Conservation (phyloP, 768 basidiomycete species). For the Chlorophyllum brunneum region DNA sequence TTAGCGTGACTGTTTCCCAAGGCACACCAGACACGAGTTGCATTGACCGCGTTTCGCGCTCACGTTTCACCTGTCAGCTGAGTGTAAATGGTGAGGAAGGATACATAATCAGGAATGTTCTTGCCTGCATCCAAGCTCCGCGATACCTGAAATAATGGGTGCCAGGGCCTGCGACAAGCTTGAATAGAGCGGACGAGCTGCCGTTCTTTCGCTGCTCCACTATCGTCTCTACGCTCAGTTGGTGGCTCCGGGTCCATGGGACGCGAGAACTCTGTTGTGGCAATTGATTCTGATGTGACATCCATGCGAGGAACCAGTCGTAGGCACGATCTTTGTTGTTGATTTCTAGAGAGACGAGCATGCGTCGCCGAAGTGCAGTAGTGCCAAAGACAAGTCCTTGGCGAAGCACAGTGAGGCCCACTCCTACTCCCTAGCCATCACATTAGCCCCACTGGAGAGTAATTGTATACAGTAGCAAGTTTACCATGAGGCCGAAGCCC, state of each 20-base stretch:
- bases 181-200: constrained; percentile 84
- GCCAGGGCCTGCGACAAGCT: constrained; percentile 93
- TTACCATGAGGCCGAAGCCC: constrained; percentile 95
- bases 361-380: constrained; percentile 75
- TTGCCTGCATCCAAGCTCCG: constrained; percentile 94
- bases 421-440: constrained; percentile 74
- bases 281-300: constrained; percentile 62
- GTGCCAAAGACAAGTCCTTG: constrained; percentile 66
- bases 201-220: constrained; percentile 90
- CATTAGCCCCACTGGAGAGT: constrained; percentile 7
- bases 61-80: constrained; percentile 75
- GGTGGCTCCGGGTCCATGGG: constrained; percentile 74
- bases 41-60: constrained; percentile 91
- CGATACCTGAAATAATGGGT: constrained; percentile 88
- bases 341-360: constrained; percentile 94
- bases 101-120: constrained; percentile 12
- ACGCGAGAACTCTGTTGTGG: constrained; percentile 21
- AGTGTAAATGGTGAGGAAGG: constrained; percentile 11
- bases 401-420: constrained; percentile 73
- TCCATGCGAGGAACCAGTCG: constrained; percentile 97
- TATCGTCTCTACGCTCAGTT: constrained; percentile 91
- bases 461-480: constrained; percentile 7
- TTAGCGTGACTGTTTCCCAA: constrained; percentile 96
- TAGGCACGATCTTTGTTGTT: constrained; percentile 94
- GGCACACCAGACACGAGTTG: constrained; percentile 88